These are phyloP conservation scores for Fraxinus americana DNA, from an alignment of 257 asterid genomes.

Conservation along the genomic window DNA sequence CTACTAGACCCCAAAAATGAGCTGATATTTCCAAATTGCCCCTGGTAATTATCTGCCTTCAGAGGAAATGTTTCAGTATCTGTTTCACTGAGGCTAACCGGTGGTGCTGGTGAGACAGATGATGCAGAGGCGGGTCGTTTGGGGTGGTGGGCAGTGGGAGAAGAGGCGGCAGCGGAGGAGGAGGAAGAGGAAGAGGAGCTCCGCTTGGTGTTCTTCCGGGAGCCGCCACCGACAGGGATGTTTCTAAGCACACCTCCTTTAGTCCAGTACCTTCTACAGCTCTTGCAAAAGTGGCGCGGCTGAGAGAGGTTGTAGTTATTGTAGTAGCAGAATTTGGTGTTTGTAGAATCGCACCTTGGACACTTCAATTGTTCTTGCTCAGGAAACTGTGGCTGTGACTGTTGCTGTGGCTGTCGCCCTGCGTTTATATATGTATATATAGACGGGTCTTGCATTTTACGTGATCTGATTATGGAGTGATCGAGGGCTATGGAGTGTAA, in stretches of 20 bases:
- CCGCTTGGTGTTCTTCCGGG: conserved; percentile 76
- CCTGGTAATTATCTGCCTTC: conserved; percentile 34
- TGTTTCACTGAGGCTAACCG: conserved; percentile 19
- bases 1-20: conserved; percentile 53
- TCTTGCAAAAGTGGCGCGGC: conserved; percentile 95
- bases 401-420: conserved; percentile 26
- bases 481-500: not conserved
- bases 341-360: conserved; percentile 81
- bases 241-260: conserved; percentile 91
- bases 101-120: not conserved
- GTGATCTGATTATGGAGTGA: conserved; percentile 15
- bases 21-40: conserved; percentile 54
- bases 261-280: conserved; percentile 86
- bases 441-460: conserved; percentile 79
- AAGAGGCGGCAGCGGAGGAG: conserved; percentile 30
- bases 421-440: conserved; percentile 64
- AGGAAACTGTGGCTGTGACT: conserved; percentile 52
- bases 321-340: conserved; percentile 91
- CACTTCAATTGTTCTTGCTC: conserved; percentile 86
- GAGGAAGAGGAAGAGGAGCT: conserved; percentile 41
- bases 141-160: conserved; percentile 23
- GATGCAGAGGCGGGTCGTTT: conserved; percentile 31
- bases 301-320: conserved; percentile 95
- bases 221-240: conserved; percentile 92
- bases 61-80: conserved; percentile 39